Base-by-base conservation (phyloP, 1,139 yeast genomes). In the Candida sp. region DNA sequence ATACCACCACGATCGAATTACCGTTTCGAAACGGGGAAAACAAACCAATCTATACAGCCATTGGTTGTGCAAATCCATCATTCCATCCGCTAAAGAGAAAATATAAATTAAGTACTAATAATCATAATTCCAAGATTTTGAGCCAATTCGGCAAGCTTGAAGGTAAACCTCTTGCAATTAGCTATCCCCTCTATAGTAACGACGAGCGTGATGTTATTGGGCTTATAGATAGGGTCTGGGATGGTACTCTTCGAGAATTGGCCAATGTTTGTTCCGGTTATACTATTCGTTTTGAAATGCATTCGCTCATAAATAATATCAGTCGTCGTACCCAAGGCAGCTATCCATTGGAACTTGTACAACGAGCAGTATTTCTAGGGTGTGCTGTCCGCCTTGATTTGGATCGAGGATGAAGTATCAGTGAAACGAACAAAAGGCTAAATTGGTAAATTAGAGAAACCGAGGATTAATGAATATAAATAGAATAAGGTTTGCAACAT, bases 371-470 rank as follows among this genome's bases (percentile, higher is more conserved):
- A 15, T 15, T 37, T 21, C 27, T 37, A 11, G 39, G 39, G 4
- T 37, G 39, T 37, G 39, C 39, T 9, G 12, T 37, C 3, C 23
- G 39, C 21, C n/a, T 37, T 11, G 39, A 37, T 25, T 19, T 37
- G 5, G 39, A 37, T 21, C n/a, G n/a, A n/a, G n/a, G n/a, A n/a
- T n/a, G n/a, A n/a, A n/a, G n/a, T n/a, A n/a, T n/a, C n/a, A n/a
- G n/a, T n/a, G n/a, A n/a, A n/a, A n/a, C n/a, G n/a, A n/a, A n/a
- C n/a, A n/a, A n/a, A n/a, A n/a, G n/a, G n/a, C n/a, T n/a, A n/a
- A n/a, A n/a, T n/a, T n/a, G n/a, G n/a, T n/a, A n/a, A n/a, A n/a
- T n/a, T n/a, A n/a, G n/a, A n/a, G n/a, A n/a, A n/a, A n/a, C n/a
- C n/a, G n/a, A n/a, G n/a, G n/a, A n/a, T n/a, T n/a, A n/a, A n/a